A percentile compares a stretch with the other conserved stretches of the same genome.
Evolutionary conservation across 768 basidiomycete species (phyloP).

Genomic region (Saitozyma podzolica): DNA sequence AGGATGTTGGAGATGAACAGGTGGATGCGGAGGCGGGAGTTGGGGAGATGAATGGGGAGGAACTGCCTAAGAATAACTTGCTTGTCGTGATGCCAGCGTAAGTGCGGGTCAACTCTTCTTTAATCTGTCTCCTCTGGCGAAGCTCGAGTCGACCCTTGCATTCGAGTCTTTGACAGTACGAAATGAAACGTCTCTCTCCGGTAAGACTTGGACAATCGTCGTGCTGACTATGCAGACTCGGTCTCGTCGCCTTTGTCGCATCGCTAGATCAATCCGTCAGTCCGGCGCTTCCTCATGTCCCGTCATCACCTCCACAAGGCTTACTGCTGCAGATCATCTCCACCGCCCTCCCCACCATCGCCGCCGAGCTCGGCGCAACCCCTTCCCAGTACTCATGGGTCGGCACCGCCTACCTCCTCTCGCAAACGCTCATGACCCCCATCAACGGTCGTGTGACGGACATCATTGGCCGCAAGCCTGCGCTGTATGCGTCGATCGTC

Average conservation of each 20-base stretch:
- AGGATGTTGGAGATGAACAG: no score
- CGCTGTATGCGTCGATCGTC: constrained; percentile 33
- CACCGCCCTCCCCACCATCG: constrained; percentile 45
- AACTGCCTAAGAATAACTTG: constrained; percentile 29
- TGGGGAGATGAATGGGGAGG: not conserved
- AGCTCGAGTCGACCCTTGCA: not conserved
- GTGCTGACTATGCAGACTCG: constrained; percentile 13
- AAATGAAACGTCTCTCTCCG: no score
- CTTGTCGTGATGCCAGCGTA: constrained; percentile 41
- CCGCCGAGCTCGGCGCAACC: constrained; percentile 40
- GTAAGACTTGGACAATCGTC: no score
- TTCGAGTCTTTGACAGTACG: no score
- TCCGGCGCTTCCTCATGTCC: not conserved
- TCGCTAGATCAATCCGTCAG: constrained; percentile 45
- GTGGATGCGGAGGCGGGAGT: not conserved
- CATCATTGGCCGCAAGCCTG: constrained; percentile 47
- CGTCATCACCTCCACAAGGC: not conserved
- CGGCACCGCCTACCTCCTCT: constrained; percentile 45
- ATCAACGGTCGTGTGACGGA: constrained; percentile 47
- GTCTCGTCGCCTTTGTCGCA: constrained; percentile 37
- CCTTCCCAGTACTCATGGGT: constrained; percentile 48
- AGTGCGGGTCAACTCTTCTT: no score
- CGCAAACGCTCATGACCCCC: constrained; percentile 42
- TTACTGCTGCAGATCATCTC: constrained; percentile 25
- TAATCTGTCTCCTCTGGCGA: no score